Evolutionary conservation across 345 rosid species (phyloP), one percentile per base, ranked within the genome.

Genomic region (Passiflora organensis): DNA sequence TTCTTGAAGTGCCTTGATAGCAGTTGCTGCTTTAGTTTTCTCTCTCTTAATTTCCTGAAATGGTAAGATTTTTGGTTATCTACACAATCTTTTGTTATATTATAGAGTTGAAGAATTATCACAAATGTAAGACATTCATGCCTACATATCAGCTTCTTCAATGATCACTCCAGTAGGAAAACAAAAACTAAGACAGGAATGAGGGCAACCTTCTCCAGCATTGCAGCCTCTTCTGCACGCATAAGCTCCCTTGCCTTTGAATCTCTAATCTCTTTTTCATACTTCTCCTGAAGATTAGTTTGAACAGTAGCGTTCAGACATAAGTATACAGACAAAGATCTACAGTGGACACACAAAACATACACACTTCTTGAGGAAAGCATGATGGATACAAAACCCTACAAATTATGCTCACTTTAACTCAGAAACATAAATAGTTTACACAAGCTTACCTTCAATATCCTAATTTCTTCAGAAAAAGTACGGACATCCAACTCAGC

Each of bases 41-140:
- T 94, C 99, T 86, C 95, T 80, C 72, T 85, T 89, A 66, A 94
- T 62, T 81, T 94, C 97, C 99, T 94, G 84, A 55, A 75, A 66
- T 51, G 50, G 25, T 18, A 42, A 38, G 48, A 57, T 2, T 32
- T 6, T 2, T 21, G 52, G 63, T 53, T 6, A 16, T 28, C 34
- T 28, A 3, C 8, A 8, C 34, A 28, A 3, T 28, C 34, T 28
- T 28, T 28, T 8, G 8, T 2, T n/a, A n/a, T n/a, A 2, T 28
- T 2, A 28, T 28, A 28, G 34, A 8, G 34, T 28, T 2, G 34
- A 28, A 28, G 34, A 28, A 8, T 28, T 28, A 28, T 28, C 34
- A 28, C 34, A 3, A 28, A 28, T 3, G 34, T 28, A 28, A 28
- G 34, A 28, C 34, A 28, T 28, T 8, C 5, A 2, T 8, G 34